Conservation (phyloP, 441 rosid genomes). For the Jatropha multifida region DNA sequence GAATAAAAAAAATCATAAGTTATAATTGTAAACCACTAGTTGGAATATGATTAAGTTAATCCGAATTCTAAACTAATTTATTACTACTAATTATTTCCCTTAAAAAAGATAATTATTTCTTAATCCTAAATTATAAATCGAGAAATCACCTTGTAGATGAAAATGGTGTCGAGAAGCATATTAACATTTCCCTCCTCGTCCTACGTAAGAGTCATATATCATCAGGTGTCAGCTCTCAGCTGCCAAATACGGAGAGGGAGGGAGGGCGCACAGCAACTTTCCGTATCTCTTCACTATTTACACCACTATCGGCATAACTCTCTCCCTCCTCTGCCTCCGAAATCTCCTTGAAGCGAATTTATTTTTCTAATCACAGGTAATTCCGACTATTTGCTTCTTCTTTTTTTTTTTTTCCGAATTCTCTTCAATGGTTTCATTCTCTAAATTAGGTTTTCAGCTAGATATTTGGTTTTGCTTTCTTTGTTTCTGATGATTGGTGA, state of each 20-base stretch:
- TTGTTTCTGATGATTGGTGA: too few species aligned
- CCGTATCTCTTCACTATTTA: not conserved
- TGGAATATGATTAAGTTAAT: too few species aligned
- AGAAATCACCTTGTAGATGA: too few species aligned
- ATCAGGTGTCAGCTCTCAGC: slow-evolving; percentile 15
- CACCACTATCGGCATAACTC: not conserved
- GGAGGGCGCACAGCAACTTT: not conserved
- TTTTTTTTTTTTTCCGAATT: not conserved
- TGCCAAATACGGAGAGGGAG: not conserved
- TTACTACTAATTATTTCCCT: too few species aligned
- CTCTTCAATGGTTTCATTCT: not conserved
- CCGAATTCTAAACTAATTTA: too few species aligned
- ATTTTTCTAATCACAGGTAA: slow-evolving; percentile 11
- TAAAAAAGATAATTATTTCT: too few species aligned
- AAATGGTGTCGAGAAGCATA: not conserved
- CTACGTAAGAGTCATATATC: not conserved
- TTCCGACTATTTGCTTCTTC: not conserved
- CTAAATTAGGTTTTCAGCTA: not conserved
- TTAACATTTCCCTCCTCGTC: not conserved
- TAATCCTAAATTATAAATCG: too few species aligned
- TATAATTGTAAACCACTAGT: too few species aligned
- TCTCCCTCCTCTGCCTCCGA: not conserved
- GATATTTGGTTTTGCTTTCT: not conserved
- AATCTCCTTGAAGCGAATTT: not conserved
- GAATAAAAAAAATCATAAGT: too few species aligned